Evolutionary conservation across 768 basidiomycete species (phyloP).

Genomic region (Suillus spraguei): DNA sequence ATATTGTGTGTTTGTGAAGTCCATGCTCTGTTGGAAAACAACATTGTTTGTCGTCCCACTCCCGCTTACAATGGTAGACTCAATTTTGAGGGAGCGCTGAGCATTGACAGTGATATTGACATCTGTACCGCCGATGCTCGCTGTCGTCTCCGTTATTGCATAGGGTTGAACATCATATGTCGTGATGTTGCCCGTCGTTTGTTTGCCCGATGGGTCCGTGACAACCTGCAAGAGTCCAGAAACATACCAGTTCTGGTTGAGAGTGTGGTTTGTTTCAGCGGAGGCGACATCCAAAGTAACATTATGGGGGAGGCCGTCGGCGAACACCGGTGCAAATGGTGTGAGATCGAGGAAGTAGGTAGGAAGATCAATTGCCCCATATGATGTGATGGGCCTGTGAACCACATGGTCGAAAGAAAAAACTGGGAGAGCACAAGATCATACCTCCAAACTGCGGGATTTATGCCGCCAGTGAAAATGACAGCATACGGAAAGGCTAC

Average conservation of each 20-base stretch:
- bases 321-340: slow-evolving; percentile 71
- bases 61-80: slow-evolving; percentile 61
- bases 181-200: slow-evolving; percentile 70
- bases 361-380: slow-evolving; percentile 76
- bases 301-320: slow-evolving; percentile 68
- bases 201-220: slow-evolving; percentile 61
- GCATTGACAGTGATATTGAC: slow-evolving; percentile 67
- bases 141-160: slow-evolving; percentile 52
- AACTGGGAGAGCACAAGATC: background rate
- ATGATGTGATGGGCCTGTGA: slow-evolving; percentile 69
- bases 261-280: slow-evolving; percentile 63
- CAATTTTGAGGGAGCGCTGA: slow-evolving; percentile 56
- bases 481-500: slow-evolving; percentile 58
- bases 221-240: slow-evolving; percentile 70
- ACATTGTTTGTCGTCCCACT: slow-evolving; percentile 60
- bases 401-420: background rate
- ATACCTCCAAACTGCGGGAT: slow-evolving; percentile 69
- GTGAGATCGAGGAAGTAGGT: slow-evolving; percentile 80
- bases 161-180: slow-evolving; percentile 59
- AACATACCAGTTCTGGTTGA: slow-evolving; percentile 78
- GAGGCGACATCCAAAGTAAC: slow-evolving; percentile 76
- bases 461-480: slow-evolving; percentile 77
- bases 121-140: slow-evolving; percentile 44
- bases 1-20: slow-evolving; percentile 64
- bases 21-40: slow-evolving; percentile 60